Evolutionary conservation across 2,329 filamentous ascomycete genomes (phyloP).

Genomic region (Fusarium temperatum): DNA sequence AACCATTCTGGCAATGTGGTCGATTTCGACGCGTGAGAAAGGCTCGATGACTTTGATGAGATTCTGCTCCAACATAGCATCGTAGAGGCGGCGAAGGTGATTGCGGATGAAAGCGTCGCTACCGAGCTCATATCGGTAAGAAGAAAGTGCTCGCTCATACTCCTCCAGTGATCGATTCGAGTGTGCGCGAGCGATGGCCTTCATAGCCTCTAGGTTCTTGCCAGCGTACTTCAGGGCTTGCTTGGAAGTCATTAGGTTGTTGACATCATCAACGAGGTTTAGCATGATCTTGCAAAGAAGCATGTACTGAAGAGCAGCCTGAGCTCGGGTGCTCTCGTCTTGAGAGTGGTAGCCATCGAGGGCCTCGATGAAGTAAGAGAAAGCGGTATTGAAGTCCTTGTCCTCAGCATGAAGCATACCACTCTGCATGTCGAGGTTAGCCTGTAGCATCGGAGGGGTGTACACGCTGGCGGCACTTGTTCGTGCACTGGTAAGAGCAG

Average conservation of each 20-base stretch:
- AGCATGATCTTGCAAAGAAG: constrained; percentile 99
- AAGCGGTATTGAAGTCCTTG: constrained; percentile 98
- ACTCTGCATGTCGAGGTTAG: constrained; percentile 98
- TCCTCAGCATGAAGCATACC: constrained; percentile 99
- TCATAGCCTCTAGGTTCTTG: constrained; percentile 98
- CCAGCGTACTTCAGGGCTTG: constrained; percentile 96
- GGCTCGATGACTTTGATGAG: constrained; percentile 99
- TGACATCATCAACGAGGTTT: constrained; percentile 95
- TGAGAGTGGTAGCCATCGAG: constrained; percentile 96
- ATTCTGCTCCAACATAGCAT: constrained; percentile 99
- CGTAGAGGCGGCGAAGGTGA: constrained; percentile 93
- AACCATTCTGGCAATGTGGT: constrained; percentile 97
- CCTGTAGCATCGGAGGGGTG: constrained; percentile 93
- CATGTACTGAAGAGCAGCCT: constrained; percentile 99
- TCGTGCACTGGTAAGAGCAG: constrained; percentile 90
- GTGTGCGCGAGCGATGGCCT: constrained; percentile 95
- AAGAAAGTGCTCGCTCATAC: constrained; percentile 90
- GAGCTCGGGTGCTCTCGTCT: constrained; percentile 88
- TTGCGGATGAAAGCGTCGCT: constrained; percentile 96
- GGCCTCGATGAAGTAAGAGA: constrained; percentile 99
- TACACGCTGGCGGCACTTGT: constrained; percentile 97
- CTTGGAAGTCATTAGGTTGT: constrained; percentile 92
- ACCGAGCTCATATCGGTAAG: constrained; percentile 93
- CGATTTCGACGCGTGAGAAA: constrained; percentile 96
- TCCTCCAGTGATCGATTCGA: constrained; percentile 95